Base-by-base conservation (phyloP, 2,329 filamentous ascomycete species). In the Cercospora sesami region DNA sequence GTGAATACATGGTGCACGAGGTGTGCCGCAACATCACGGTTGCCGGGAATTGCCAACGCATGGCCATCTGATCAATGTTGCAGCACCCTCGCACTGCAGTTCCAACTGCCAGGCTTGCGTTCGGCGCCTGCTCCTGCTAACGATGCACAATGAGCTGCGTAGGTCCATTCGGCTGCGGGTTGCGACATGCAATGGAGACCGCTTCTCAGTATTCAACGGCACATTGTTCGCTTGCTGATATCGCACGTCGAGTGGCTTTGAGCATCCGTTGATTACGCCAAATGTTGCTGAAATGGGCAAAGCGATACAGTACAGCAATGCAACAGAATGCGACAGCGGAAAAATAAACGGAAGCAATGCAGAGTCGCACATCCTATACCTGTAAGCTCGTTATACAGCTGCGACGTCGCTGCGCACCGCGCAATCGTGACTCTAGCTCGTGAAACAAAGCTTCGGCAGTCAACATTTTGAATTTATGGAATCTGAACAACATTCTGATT, bases 371-470 rank as follows among this genome's bases (percentile, higher is more conserved):
- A 51, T 26, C 18, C 5, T 23, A 26, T 23, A n/a, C 18, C 45
- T 23, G 45, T 51, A 23, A 26, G 45, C 45, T 51, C 45, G 45
- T 51, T 51, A 16, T 51, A 23, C 45, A 51, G 45, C 45, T 51
- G 10, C 45, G 21, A 12, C 18, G 18, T 30, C 53, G 26, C 21
- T 58, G 7, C 26, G 48, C 18, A 53, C 48, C 10, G 48, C 48
- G n/a, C 26, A 31, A 21, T 33, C 21, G n/a, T 58, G 26, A 33
- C 30, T 30, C 21, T 14, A 26, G 53, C 26, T 58, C 53, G 26
- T 33, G 53, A 58, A 58, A 58, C 53, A 58, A 58, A 58, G 26
- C 53, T 58, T 31, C 53, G 53, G 53, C 53, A 58, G 53, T 58
- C n/a, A 18, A 16, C 10, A 26, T 51, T 51, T 51, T 51, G 45